phyloP scores from a whole-genome alignment of 148 eudicot genomes.

The Euryodendron excelsum region DNA sequence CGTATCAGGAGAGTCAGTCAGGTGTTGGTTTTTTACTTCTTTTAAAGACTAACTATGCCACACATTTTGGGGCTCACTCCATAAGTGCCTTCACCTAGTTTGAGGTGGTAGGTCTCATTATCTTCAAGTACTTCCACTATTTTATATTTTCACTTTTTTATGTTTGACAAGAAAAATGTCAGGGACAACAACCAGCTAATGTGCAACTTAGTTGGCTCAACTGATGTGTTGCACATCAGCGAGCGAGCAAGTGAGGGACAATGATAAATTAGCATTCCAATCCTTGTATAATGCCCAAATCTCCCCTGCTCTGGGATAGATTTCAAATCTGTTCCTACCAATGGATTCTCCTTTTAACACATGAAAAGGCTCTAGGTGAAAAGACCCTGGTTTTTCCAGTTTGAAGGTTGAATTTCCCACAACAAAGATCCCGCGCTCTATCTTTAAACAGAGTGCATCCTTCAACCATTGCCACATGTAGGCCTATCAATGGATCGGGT shows the following conservation, averaged over 20 bases:
- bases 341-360: neutral
- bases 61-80: too few relatives aligned
- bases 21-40: too few relatives aligned
- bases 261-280: constrained; percentile 4
- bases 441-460: neutral
- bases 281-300: constrained; percentile 26
- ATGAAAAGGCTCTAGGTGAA: constrained; percentile 17
- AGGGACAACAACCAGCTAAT: too few relatives aligned
- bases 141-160: constrained; percentile 8
- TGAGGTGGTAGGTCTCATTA: too few relatives aligned
- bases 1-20: too few relatives aligned
- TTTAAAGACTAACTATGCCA: too few relatives aligned
- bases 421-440: neutral
- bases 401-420: constrained; percentile 21
- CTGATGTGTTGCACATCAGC: too few relatives aligned
- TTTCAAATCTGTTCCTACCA: constrained; percentile 16
- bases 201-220: too few relatives aligned
- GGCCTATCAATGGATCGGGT: neutral
- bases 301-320: constrained; percentile 24
- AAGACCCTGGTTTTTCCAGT: neutral
- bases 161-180: too few relatives aligned
- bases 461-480: constrained; percentile 18
- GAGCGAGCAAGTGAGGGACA: too few relatives aligned
- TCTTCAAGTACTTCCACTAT: constrained; percentile 21
- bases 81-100: too few relatives aligned